These are phyloP conservation scores for Protea cynaroides DNA, from an alignment of 164 flowering plant genomes.

Conservation along the genomic window DNA sequence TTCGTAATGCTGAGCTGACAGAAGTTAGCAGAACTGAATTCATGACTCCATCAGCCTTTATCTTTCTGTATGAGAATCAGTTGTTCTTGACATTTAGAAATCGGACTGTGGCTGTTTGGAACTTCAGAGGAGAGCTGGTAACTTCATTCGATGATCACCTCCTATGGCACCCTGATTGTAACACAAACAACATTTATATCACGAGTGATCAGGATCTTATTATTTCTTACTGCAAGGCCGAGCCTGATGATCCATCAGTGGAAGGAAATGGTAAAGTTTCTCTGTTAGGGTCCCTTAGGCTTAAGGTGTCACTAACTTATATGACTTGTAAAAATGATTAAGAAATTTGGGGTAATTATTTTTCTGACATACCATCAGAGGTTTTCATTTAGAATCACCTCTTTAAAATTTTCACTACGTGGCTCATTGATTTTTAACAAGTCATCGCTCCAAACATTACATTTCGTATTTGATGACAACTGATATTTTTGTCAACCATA, in stretches of 20 bases:
- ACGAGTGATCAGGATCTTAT: conserved; percentile 99
- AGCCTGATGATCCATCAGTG: conserved; percentile 59
- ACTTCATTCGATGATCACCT: conserved; percentile 98
- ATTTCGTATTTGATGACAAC: too few relatives aligned
- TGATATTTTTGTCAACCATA: too few relatives aligned
- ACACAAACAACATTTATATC: conserved; percentile 95
- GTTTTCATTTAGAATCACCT: too few relatives aligned
- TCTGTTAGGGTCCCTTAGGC: too few relatives aligned
- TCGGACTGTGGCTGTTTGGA: conserved; percentile 99
- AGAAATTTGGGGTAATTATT: too few relatives aligned
- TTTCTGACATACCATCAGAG: too few relatives aligned
- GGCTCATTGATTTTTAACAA: too few relatives aligned
- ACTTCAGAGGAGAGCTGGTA: conserved; percentile 91
- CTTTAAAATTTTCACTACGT: too few relatives aligned
- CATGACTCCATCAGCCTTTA: conserved; percentile 98
- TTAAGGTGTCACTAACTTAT: too few relatives aligned
- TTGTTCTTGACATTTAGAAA: conserved; percentile 85
- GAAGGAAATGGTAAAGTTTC: conserved; percentile 73
- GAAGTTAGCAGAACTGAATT: conserved; percentile 86
- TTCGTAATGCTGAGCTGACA: conserved; percentile 63
- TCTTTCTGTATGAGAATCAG: conserved; percentile 93
- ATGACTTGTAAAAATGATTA: too few relatives aligned
- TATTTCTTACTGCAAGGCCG: conserved; percentile 96
- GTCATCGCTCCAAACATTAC: too few relatives aligned
- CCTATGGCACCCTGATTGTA: conserved; percentile 96